Evolutionary conservation across 1,284 basidiomycete genomes (phyloP), one percentile per base, ranked within the genome.

Genomic region (Ceratorhiza oryzae-sativae): DNA sequence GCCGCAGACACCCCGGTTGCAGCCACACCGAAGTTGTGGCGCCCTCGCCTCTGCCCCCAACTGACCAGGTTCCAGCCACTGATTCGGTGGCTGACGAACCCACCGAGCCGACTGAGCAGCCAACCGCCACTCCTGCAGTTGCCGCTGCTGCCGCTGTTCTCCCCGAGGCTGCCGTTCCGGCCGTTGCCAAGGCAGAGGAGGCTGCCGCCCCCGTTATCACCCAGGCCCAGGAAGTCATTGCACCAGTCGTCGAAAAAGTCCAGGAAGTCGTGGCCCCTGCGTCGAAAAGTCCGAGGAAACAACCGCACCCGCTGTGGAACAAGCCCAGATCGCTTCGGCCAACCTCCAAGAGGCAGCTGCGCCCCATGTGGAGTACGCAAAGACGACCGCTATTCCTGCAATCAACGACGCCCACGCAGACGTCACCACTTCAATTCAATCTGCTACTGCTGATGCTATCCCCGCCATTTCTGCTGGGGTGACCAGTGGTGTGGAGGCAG

Each of bases 21-120:
- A 2, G 61, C 71, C 32, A 56, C 30, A 67, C 56, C 23, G 62
- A 39, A 49, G 63, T 27, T 34, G 59, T 20, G 34, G 72, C 67
- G 32, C 72, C 72, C 2, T 68, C 65, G 18, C 65, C 65, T 12
- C 65, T 68, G 13, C 65, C 65, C 10, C 65, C 65, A 5, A 68
- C 65, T 45, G 65, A 68, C n/a, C 32, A 51, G 48, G 32, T 61
- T 46, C 42, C 51, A 58, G 55, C 55, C 34, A 58, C 55, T 9
- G 55, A 58, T 20, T 20, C 25, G 34, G 49, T 25, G 49, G 55
- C 51, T 27, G 32, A 45, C 15, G n/a, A 62, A 45, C 25, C 60
- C 30, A 20, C 48, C n/a, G 65, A 68, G 46, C 71, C 39, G 10
- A 56, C 51, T 27, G 49, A 46, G 23, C 63, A 67, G 36, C 51